Evolutionary conservation across 2,329 filamentous ascomycete species (phyloP), one percentile per base, ranked within the genome.

Genomic region (Lachnellula suecica): DNA sequence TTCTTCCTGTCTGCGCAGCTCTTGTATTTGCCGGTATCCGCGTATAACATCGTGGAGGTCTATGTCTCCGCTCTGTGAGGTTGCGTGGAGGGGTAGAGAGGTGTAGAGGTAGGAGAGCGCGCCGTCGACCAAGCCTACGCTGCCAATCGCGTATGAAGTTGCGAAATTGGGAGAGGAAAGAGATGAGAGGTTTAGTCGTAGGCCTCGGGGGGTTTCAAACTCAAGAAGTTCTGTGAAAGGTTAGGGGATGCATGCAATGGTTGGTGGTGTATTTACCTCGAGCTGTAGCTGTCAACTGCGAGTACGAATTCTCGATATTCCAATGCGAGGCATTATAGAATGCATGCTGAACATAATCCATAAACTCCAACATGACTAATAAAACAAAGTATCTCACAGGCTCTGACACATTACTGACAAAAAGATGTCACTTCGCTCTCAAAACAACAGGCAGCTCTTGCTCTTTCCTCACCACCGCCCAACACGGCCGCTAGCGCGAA

Each of bases 101-200:
- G 91, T 95, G 75, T 96, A 97, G 49, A 99, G 83, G 72, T 97
- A 99, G 13, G 92, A 96, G 52, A 99, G 82, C n/a, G 91, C 96
- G 68, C 94, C 94, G 73, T 97, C 93, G 47, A 99, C 92, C 31
- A 96, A 80, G 54, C 93, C 94, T 15, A 95, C 82, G 38, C 87
- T 95, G 55, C 91, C 91, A 41, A 99, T 82, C 38, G 90, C 88
- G 72, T 99, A 99, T 34, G 91, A 93, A 15, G 92, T 96, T 22
- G 92, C 93, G 65, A 97, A 97, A 70, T 96, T 91, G 8, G 91
- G 87, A 17, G 92, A 92, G 7, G 92, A 90, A 25, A 99, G 85
- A 7, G 94, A 95, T 7, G 93, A 96, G 52, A 97, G 82, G 52
- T 91, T 90, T 48, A 99, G 77, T 54, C 90, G 87, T 44, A 97